Base-by-base conservation (phyloP, 768 basidiomycete species). In the Termitomyces sp. region DNA sequence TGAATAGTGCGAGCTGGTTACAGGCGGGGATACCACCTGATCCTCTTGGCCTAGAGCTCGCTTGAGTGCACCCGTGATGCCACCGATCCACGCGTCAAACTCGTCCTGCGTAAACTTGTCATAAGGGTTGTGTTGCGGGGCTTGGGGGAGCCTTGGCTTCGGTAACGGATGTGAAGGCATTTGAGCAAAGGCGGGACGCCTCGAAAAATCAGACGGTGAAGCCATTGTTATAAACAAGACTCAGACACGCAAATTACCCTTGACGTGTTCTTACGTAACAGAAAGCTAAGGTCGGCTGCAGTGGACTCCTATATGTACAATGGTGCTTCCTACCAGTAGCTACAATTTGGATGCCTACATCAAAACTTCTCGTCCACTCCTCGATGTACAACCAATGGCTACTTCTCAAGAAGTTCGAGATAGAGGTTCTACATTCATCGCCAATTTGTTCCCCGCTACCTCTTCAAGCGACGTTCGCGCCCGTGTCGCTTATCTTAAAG, bases 391-490 rank as follows among this genome's bases (percentile, higher is more conserved):
- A 38, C 71, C 81, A 2, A 57, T 84, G 6, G 73, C 78, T 32
- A 81, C 79, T 28, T 93, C 90, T 3, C 83, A 87, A 62, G 89
- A 91, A 65, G 81, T 92, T 54, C 78, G 85, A 32, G 91, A 92
- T 72, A 80, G 88, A 20, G 83, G 81, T 12, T 92, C 88, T 1
- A 78, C 78, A 3, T 94, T 93, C 65, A 72, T 89, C 22, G 90
- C 82, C 2, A 77, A 79, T 48, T 73, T 90, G 28, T 87, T 82
- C 67, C 71, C 69, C 18, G 83, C 83, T n/a, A 71, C 75, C 1
- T 77, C 81, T 35, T 73, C 77, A 3, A 73, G 75, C 6, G 80
- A 82, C 54, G 89, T 84, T 3, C 75, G 72, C 51, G 69, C 72
- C 26, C 76, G 76, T 40, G 70, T 82, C 42, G 73, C 77, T 33